Percentiles rank a stretch among this genome's conserved stretches.
Conservation (phyloP, 352 stramenopile species). For the Thalassiosira livingstoniorum region DNA sequence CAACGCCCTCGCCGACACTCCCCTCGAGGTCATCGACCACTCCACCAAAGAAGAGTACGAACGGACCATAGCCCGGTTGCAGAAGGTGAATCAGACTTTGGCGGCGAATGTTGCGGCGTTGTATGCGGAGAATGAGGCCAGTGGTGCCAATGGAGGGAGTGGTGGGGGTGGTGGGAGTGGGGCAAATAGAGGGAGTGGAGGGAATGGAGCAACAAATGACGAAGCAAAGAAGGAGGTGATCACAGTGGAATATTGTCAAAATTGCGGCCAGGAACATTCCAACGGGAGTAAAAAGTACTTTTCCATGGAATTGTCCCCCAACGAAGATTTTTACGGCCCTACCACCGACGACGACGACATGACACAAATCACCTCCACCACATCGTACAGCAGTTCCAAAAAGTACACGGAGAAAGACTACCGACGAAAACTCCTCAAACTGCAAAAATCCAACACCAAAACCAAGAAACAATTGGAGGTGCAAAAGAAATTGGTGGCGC, state of each 20-base stretch:
- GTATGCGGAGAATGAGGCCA: conserved; percentile 7
- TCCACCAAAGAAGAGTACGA: conserved; percentile 34
- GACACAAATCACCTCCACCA: not conserved
- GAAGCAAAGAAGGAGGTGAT: not conserved
- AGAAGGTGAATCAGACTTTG: conserved; percentile 53
- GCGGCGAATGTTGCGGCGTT: conserved; percentile 36
- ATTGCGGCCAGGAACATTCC: not conserved
- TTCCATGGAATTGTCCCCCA: not conserved
- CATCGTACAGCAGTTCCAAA: not conserved
- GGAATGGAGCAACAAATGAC: not conserved
- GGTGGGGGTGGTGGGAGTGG: not conserved
- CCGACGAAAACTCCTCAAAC: not conserved
- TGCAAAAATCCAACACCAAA: not conserved
- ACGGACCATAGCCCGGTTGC: conserved; percentile 35
- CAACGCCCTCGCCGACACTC: not conserved
- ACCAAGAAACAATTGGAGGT: not conserved
- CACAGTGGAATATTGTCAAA: no score
- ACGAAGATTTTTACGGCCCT: not conserved
- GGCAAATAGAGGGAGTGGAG: not conserved
- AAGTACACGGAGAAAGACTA: not conserved
- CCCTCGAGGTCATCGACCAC: not conserved
- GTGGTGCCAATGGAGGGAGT: not conserved
- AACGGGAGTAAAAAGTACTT: not conserved
- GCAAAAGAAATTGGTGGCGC: conserved; percentile 19
- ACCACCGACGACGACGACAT: not conserved